Percentiles rank a stretch among this genome's conserved stretches.
Evolutionary conservation across 257 asterid species (phyloP).

Genomic region (Ballota nigra): DNA sequence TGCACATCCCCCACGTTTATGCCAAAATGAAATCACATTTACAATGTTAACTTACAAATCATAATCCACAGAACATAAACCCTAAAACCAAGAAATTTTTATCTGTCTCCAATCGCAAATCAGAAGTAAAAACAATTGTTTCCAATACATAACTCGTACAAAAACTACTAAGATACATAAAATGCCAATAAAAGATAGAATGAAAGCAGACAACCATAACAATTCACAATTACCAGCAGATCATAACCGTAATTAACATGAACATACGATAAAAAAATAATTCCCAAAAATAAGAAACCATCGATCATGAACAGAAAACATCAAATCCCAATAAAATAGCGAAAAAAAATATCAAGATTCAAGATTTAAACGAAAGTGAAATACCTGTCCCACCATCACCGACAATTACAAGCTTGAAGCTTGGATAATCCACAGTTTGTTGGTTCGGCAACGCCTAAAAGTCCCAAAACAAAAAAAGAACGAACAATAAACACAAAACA

Average conservation of each 20-base stretch:
- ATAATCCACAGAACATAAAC: background rate
- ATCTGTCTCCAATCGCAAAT: background rate
- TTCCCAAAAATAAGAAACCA: background rate
- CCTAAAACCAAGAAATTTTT: background rate
- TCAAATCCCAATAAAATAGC: background rate
- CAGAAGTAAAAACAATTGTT: background rate
- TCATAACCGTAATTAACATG: background rate
- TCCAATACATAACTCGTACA: background rate
- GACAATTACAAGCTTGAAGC: constrained; percentile 84
- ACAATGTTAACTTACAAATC: background rate
- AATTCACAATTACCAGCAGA: background rate
- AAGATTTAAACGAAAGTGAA: background rate
- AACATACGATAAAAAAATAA: background rate
- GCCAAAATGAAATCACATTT: background rate
- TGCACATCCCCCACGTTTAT: background rate
- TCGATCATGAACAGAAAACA: background rate
- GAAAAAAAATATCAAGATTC: background rate
- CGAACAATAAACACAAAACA: background rate
- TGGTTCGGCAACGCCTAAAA: constrained; percentile 73
- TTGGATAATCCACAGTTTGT: constrained; percentile 79
- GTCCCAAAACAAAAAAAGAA: background rate
- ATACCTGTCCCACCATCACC: constrained; percentile 93
- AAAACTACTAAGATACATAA: no score
- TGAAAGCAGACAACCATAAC: background rate
- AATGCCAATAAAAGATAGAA: background rate